Percentiles rank a stretch among this genome's conserved stretches.
Conservation (phyloP, 495 filamentous ascomycete genomes). For the Tuber indicum region DNA sequence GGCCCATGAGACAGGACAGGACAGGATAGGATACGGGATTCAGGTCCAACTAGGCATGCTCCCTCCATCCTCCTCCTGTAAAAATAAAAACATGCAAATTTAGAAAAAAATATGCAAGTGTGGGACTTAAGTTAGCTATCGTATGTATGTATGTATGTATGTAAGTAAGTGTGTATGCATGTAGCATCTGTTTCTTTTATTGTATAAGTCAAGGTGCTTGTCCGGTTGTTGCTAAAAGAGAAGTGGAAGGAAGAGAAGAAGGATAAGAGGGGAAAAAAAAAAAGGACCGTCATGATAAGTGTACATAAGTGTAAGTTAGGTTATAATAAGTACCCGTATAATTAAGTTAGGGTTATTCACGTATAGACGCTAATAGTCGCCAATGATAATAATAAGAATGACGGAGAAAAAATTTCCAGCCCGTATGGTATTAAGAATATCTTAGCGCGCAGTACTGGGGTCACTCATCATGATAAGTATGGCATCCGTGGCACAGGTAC, state of each 20-base stretch:
- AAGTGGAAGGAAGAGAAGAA: background rate
- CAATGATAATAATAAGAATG: background rate
- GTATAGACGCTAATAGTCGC: background rate
- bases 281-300: background rate
- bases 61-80: background rate
- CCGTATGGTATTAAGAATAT: background rate
- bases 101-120: constrained; percentile 3
- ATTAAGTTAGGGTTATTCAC: background rate
- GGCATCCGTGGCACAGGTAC: background rate
- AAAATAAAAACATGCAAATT: constrained; percentile 5
- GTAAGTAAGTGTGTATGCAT: background rate
- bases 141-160: constrained; percentile 5
- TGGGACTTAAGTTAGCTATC: constrained; percentile 1
- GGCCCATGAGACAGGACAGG: background rate
- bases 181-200: constrained; percentile 5
- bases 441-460: background rate
- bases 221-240: background rate
- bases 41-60: background rate
- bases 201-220: background rate
- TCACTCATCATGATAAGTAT: background rate
- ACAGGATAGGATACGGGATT: background rate
- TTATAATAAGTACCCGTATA: background rate
- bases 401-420: background rate
- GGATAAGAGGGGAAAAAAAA: background rate
- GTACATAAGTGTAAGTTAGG: background rate